Percentiles rank a stretch among this genome's conserved stretches.
These are phyloP conservation scores for Margaritispora aquatica DNA, from an alignment of 495 filamentous ascomycete species.

Conservation along the genomic window DNA sequence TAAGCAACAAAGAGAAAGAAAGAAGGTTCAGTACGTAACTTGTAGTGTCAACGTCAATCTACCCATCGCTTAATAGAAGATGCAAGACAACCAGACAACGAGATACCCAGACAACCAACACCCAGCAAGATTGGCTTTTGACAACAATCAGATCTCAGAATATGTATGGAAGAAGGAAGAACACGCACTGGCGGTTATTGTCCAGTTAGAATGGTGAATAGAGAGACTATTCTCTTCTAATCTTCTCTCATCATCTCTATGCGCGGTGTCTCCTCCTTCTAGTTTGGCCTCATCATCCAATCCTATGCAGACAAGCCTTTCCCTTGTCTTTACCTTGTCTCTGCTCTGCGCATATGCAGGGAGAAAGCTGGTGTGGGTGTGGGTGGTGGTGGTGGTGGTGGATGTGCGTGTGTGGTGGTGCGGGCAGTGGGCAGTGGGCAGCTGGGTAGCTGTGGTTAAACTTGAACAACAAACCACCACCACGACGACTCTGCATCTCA, in stretches of 20 bases:
- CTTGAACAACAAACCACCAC: background rate
- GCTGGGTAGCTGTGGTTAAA: background rate
- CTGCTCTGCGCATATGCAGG: background rate
- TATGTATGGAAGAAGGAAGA: background rate
- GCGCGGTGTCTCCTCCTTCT: background rate
- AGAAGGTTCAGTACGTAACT: no score
- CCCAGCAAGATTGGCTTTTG: background rate
- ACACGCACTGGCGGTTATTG: background rate
- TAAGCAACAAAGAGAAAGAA: no score
- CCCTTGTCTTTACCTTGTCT: background rate
- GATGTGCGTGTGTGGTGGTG: background rate
- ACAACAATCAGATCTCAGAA: background rate
- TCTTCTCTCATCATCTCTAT: background rate
- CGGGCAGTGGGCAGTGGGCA: no score
- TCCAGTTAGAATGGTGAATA: background rate
- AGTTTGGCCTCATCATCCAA: background rate
- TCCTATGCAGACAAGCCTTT: background rate
- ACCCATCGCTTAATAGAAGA: no score
- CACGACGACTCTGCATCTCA: background rate
- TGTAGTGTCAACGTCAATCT: no score
- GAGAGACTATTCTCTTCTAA: no score
- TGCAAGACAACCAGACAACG: background rate
- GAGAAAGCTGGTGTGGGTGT: no score
- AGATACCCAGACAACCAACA: background rate
- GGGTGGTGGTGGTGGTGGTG: background rate